Evolutionary conservation across 1,284 basidiomycete species (phyloP).

Genomic region (Ustilago lituana): DNA sequence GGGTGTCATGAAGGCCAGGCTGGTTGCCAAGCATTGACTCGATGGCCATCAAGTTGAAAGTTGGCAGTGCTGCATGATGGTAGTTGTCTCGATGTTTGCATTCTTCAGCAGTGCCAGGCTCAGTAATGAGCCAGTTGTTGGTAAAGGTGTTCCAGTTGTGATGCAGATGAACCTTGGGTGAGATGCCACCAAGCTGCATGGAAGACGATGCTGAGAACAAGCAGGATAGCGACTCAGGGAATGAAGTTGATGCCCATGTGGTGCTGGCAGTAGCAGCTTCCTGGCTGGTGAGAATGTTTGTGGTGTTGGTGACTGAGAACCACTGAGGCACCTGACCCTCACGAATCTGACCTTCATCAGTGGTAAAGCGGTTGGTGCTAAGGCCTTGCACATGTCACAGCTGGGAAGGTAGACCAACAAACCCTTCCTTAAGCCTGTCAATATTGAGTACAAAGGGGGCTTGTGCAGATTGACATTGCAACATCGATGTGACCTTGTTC

Average conservation of each 20-base stretch:
- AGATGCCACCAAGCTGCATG: too few relatives aligned
- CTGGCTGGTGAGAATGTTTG: constrained; percentile 27
- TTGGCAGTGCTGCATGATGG: constrained; percentile 46
- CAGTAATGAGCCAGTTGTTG: constrained; percentile 31
- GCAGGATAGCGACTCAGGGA: constrained; percentile 1
- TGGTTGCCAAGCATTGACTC: constrained; percentile 50
- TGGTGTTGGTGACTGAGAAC: constrained; percentile 19
- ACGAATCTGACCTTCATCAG: constrained; percentile 38
- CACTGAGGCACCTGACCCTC: constrained; percentile 54
- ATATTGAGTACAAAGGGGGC: constrained; percentile 23
- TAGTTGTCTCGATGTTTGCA: constrained; percentile 20
- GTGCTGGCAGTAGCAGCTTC: constrained; percentile 3
- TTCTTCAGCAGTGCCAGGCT: constrained; percentile 7
- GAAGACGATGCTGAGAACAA: not conserved
- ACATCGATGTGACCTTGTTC: not conserved
- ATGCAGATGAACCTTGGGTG: constrained; percentile 36
- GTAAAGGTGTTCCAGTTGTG: constrained; percentile 55
- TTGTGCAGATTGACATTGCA: constrained; percentile 1
- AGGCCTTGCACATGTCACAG: constrained; percentile 33
- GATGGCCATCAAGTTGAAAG: constrained; percentile 56
- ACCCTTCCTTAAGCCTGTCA: constrained; percentile 19
- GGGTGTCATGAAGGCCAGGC: constrained; percentile 38
- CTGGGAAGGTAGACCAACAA: constrained; percentile 39
- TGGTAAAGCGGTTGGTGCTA: constrained; percentile 37
- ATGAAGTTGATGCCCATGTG: not conserved